These are phyloP conservation scores for Nannochloropsis oceanica DNA, from an alignment of 108 stramenopile species.

Conservation along the genomic window DNA sequence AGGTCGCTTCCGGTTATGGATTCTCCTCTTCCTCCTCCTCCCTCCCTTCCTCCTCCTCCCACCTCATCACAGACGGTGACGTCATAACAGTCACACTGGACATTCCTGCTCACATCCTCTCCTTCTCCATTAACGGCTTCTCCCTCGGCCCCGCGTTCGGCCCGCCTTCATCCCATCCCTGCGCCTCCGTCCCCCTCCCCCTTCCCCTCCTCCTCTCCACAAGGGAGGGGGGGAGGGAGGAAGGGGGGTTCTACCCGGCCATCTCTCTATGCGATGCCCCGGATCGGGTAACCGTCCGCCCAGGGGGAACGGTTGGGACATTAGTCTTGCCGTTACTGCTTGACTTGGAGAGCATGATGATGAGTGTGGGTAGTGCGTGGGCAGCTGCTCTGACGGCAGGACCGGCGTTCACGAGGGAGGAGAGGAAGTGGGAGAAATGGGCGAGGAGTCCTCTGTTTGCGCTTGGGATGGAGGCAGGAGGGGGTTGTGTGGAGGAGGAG, in stretches of 20 bases:
- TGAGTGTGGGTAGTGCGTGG: slow-evolving; percentile 7
- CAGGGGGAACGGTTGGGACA: slow-evolving; percentile 20
- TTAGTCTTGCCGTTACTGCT: slow-evolving; percentile 5
- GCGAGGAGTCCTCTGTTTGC: slow-evolving; percentile 7
- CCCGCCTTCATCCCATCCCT: slow-evolving; percentile 2
- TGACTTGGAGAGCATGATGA: slow-evolving; percentile 8
- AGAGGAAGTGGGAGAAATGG: slow-evolving; percentile 5
- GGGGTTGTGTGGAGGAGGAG: not conserved
- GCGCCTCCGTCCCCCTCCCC: slow-evolving; percentile 2
- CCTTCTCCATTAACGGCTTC: slow-evolving; percentile 10
- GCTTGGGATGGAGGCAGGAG: not conserved
- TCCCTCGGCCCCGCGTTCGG: slow-evolving; percentile 19
- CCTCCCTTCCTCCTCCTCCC: not conserved
- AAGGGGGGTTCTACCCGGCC: not conserved
- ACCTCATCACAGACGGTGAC: not conserved
- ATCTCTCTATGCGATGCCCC: not conserved
- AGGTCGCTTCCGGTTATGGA: not conserved
- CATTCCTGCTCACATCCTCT: not conserved
- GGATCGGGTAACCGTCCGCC: slow-evolving; percentile 3
- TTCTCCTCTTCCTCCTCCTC: too few species aligned
- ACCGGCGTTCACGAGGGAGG: not conserved
- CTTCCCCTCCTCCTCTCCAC: slow-evolving; percentile 1
- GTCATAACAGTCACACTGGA: slow-evolving; percentile 18
- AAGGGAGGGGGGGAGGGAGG: not conserved
- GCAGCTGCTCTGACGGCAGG: slow-evolving; percentile 20